Evolutionary conservation across 108 stramenopile genomes (phyloP), one percentile per base, ranked within the genome.

Genomic region (Cylindrotheca closterium): DNA sequence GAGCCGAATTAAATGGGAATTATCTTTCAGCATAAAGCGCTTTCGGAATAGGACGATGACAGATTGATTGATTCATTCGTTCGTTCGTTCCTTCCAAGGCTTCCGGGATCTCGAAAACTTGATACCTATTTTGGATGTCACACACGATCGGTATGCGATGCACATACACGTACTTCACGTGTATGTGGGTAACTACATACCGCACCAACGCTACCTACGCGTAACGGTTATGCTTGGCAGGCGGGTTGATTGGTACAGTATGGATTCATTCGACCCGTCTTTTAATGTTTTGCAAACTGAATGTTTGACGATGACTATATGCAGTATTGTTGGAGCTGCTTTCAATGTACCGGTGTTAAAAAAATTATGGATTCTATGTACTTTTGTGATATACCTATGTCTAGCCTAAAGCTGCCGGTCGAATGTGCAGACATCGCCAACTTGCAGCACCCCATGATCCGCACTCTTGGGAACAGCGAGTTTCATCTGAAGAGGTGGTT

Each of bases 401-500:
- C 7, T 15, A 42, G n/a, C n/a, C n/a, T n/a, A 42, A 10, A 15
- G 37, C 7, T 42, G 37, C 15, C 37, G 37, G 37, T 42, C 37
- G 37, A 10, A 15, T 42, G 37, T 15, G 15, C 7, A 42, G 37
- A 42, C 37, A 42, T 42, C 37, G 10, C 10, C 37, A 42, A 15
- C 37, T 10, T 42, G 7, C 37, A 42, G 37, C 15, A 10, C 15
- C 10, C 15, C 37, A 15, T 42, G 37, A 42, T 42, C 15, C 15
- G 37, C 7, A 42, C 10, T 42, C 10, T 15, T 42, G 7, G 37
- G 37, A 10, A 42, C 37, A 15, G 7, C 15, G 37, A 42, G 10
- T 15, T 7, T 10, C 15, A 77, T 47, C 50, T 77, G 48, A 2
- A 77, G 60, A 8, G 75, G 75, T 15, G 68, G 68, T 59, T 77